These are phyloP conservation scores for Podaxis carcinomalis DNA, from an alignment of 768 basidiomycete species.

Conservation along the genomic window DNA sequence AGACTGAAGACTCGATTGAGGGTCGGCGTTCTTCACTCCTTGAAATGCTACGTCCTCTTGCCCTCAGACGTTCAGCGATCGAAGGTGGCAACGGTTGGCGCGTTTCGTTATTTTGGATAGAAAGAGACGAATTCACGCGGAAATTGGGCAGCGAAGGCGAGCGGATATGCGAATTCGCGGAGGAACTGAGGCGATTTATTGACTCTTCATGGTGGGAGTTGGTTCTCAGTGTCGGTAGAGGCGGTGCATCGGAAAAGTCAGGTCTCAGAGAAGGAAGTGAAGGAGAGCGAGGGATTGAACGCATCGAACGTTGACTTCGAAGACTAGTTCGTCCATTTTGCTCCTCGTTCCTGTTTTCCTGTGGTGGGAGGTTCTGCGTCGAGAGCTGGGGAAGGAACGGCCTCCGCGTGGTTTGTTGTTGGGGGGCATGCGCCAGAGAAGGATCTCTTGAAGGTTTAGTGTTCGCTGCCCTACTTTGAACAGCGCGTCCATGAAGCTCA, in stretches of 20 bases:
- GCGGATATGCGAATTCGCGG: neutral
- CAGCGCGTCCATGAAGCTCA: neutral
- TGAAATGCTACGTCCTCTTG: neutral
- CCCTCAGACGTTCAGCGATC: neutral
- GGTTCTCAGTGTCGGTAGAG: neutral
- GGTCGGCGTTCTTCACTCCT: neutral
- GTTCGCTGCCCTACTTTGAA: neutral
- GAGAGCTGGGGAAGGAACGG: neutral
- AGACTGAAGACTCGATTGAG: neutral
- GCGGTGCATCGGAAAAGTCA: neutral
- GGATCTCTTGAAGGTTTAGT: neutral
- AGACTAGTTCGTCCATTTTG: neutral
- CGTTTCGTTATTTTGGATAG: neutral
- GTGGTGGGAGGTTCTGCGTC: neutral
- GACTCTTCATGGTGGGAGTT: neutral
- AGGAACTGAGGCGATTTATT: neutral
- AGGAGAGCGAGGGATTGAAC: conserved; percentile 1
- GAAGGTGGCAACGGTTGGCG: neutral
- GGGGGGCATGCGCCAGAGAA: neutral
- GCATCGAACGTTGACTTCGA: neutral
- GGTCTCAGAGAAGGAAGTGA: conserved; percentile 1
- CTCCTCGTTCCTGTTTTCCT: too few relatives aligned
- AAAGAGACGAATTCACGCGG: neutral
- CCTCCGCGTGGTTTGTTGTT: neutral
- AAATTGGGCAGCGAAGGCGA: conserved; percentile 5